Evolutionary conservation across 345 rosid species (phyloP), one percentile per base, ranked within the genome.

Genomic region (Murraya paniculata): DNA sequence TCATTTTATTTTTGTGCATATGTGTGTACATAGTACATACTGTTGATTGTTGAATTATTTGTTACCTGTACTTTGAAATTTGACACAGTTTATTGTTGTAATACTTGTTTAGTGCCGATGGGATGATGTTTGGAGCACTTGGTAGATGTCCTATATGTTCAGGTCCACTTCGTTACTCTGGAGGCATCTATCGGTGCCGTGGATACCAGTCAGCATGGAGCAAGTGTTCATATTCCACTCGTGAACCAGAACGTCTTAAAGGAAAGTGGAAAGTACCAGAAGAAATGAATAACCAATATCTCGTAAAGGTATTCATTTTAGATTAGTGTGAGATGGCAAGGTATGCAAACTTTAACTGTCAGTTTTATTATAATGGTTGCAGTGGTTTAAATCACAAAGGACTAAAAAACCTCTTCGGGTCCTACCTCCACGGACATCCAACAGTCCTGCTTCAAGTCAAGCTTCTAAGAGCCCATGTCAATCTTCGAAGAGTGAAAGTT

Each of bases 51-150:
- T 36, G 31, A 64, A 36, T 56, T 19, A 48, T 33, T 56, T 39
- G 11, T 38, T 21, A 18, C 70, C 60, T 2, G 53, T 62, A 36
- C 19, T 19, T 59, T 14, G 22, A 38, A 57, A 58, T n/a, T 60
- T 79, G 66, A 77, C 59, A 36, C 24, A 30, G 70, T 78, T 45
- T 76, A 50, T 58, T 78, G 71, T 59, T 71, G 8, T 66, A 39
- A 60, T 74, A 82, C 70, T 61, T 86, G 68, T 82, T 57, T 72
- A 94, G 99, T 85, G 93, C 94, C 72, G 98, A 96, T 87, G 98
- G 98, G 77, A 96, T 96, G 98, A 82, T 92, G 86, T 92, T 94
- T 87, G 99, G 97, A 83, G 89, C 90, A 76, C 98, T 96, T 71
- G 89, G 84, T 66, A 77, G 57, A 59, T 94, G 98, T 86, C 91